Evolutionary conservation across 2,329 filamentous ascomycete genomes (phyloP).

Genomic region (Periconia sp.): DNA sequence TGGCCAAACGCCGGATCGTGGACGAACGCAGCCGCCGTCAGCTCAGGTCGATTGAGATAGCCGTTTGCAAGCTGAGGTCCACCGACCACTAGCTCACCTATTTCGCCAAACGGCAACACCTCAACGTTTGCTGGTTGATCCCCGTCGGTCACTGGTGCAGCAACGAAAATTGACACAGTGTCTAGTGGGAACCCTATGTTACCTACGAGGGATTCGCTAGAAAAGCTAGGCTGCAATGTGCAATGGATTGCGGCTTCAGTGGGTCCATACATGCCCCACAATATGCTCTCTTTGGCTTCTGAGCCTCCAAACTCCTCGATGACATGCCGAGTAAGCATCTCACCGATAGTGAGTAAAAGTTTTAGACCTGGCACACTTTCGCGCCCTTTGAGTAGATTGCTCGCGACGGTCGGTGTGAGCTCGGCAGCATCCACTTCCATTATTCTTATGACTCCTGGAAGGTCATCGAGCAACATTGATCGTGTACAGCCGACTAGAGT

Average conservation of each 20-base stretch:
- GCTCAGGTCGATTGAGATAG: slow-evolving; percentile 81
- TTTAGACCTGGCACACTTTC: slow-evolving; percentile 70
- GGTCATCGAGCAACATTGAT: slow-evolving; percentile 73
- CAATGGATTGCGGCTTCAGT: slow-evolving; percentile 94
- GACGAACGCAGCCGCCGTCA: slow-evolving; percentile 76
- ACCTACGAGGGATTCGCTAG: slow-evolving; percentile 61
- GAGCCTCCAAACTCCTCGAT: slow-evolving; percentile 78
- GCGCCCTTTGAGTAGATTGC: slow-evolving; percentile 74
- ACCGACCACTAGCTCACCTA: slow-evolving; percentile 82
- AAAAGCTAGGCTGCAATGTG: slow-evolving; percentile 72
- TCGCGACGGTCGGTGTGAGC: slow-evolving; percentile 85
- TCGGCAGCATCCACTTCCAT: slow-evolving; percentile 83
- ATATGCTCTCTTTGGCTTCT: slow-evolving; percentile 61
- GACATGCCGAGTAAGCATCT: slow-evolving; percentile 84
- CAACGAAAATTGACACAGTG: slow-evolving; percentile 79
- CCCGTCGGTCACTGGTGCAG: slow-evolving; percentile 53
- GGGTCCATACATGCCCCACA: slow-evolving; percentile 94
- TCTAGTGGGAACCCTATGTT: slow-evolving; percentile 80
- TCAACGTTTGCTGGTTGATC: slow-evolving; percentile 44
- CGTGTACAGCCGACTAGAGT: slow-evolving; percentile 77
- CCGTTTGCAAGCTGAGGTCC: slow-evolving; percentile 79
- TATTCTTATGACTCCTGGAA: slow-evolving; percentile 68
- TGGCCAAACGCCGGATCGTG: slow-evolving; percentile 67
- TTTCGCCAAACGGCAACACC: slow-evolving; percentile 68
- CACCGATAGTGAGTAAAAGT: slow-evolving; percentile 83